Base-by-base conservation (phyloP, 129 eudicot genomes). In the Artemisia tridentata region DNA sequence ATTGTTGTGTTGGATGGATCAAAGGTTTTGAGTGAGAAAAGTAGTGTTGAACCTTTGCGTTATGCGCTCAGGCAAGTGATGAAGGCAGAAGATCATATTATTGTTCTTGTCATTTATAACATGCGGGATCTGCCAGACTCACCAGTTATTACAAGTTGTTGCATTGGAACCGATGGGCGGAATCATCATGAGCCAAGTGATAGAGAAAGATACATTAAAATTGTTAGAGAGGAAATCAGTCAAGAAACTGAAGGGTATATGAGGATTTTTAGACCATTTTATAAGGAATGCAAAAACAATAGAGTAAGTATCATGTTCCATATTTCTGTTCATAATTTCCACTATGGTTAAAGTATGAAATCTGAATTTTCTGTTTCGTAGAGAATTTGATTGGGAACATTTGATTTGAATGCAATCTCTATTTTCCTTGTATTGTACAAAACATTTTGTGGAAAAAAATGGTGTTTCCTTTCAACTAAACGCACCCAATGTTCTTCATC, bases 1-100 rank as follows among this genome's bases (percentile, higher is more conserved):
- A 72, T 84, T 8, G 81, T 84, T 5, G 88, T 84, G 34, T 67
- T 84, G 19, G 83, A 84, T 7, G 88, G 85, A 52, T 13, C 27
- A 20, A 84, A 66, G 52, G 71, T 81, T 15, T 78, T 71, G 34
- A 67, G 19, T 8, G 83, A 55, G 11, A 75, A 49, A 8, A 58
- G 59, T 47, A 80, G 81, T 11, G 47, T 70, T 14, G 79, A 63
- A 11, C 85, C 88, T 1, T 67, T 84, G 9, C 69, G 72, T 18
- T 78, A 72, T 45, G 81, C 85, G 2, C 54, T 84, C 23, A 13
- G 48, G 25, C 67, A 77, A 60, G 76, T 49, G 59, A 74, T 78
- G 27, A 62, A 72, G 38, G 67, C 69, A 9, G 29, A 67, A 27
- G 83, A 81, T 74, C 69, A 77, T 49, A 79, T 84, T 58, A 50